Base-by-base conservation (phyloP, 768 basidiomycete genomes). In the Macrolepiota dolichaula region DNA sequence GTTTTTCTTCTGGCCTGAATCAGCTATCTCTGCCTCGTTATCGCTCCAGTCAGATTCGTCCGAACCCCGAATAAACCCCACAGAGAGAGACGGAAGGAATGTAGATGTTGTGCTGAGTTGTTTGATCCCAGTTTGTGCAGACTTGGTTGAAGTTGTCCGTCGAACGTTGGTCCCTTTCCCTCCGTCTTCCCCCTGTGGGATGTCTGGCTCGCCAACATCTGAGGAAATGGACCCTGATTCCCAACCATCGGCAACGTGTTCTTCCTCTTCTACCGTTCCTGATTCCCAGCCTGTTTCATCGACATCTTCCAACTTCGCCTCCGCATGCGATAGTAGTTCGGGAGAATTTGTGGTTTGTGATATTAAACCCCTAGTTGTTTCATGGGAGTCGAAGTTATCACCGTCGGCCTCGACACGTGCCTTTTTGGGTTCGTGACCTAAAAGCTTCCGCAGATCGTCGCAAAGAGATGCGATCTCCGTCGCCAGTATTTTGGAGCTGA, bases 81-180 rank as follows among this genome's bases (percentile, higher is more conserved):
- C 86, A 0, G 92, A 82, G 25, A 98, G 84, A 2, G 92, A 91
- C 25, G 97, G 96, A 1, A 98, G 80, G 76, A 98, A 99, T 1
- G 71, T 74, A 2, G 72, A 73, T 59, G 70, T 67, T 24, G 56
- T 46, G 42, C 65, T 70, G 11, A 68, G 44, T 25, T 52, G 12
- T 59, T 32, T 36, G 55, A 32, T 65, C 55, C 36, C 27, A 35
- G 25, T 37, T 44, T 4, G 40, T 55, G 54, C 3, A 22, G 62
- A 37, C 3, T 19, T 46, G 49, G 62, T 68, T 32, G 55, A 49
- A 22, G 47, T 19, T 22, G 5, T 11, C 57, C 32, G 17, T 55
- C 65, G 11, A 61, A 67, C 66, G 38, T 51, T 55, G 12, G 58
- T 67, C n/a, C 66, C 65, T 51, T 67, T 61, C 27, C 19, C 38